These are phyloP conservation scores for Polyporus tsugae DNA, from an alignment of 1,284 basidiomycete species.

Conservation along the genomic window DNA sequence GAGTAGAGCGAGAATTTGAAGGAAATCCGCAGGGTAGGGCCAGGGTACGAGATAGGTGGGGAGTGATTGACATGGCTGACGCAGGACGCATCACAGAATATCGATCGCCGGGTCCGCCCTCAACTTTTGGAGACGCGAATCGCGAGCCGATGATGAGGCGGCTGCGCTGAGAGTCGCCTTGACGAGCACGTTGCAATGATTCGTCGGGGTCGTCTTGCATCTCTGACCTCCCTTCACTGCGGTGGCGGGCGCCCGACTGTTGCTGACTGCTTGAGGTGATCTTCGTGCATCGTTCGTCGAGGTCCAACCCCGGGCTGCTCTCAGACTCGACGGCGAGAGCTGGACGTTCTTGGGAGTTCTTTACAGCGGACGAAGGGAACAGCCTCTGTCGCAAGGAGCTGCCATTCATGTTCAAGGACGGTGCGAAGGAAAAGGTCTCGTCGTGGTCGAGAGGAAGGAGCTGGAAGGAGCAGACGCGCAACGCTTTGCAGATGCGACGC, in stretches of 20 bases:
- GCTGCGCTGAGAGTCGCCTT: constrained; percentile 23
- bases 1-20: background rate
- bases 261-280: background rate
- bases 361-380: constrained; percentile 8
- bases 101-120: constrained; percentile 9
- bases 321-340: background rate
- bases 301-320: background rate
- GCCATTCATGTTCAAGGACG: constrained; percentile 18
- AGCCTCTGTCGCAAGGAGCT: constrained; percentile 24
- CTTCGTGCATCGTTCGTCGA: background rate
- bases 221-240: background rate
- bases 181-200: constrained; percentile 19
- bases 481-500: constrained; percentile 18
- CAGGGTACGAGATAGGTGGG: background rate
- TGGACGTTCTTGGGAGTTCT: background rate
- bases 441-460: background rate
- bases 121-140: constrained; percentile 19
- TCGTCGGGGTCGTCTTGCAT: background rate
- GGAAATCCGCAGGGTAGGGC: background rate
- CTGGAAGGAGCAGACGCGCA: background rate
- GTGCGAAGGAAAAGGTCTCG: background rate
- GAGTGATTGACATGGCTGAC: background rate
- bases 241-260: background rate
- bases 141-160: constrained; percentile 26
- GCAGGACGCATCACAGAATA: background rate